These are phyloP conservation scores for Monilinia laxa DNA, from an alignment of 2,329 filamentous ascomycete genomes.

Conservation along the genomic window DNA sequence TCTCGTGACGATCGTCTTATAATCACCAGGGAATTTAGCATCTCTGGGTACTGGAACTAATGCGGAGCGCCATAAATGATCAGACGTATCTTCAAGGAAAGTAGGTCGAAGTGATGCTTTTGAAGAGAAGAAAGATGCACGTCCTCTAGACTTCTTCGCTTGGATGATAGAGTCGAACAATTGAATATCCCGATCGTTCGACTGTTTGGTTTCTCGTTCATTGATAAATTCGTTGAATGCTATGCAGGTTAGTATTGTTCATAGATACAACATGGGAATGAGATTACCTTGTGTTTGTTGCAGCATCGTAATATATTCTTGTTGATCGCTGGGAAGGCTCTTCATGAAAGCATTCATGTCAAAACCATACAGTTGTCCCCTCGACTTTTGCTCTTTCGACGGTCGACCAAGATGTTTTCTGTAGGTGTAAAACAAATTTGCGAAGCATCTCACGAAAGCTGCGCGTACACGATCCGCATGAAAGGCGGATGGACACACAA, in stretches of 20 bases:
- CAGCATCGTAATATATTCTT: constrained; percentile 63
- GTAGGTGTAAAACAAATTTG: constrained; percentile 66
- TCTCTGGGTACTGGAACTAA: constrained; percentile 57
- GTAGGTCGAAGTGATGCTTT: constrained; percentile 44
- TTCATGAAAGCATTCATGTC: constrained; percentile 65
- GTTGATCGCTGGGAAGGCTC: constrained; percentile 64
- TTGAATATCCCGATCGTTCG: constrained; percentile 64
- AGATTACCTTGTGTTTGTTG: constrained; percentile 62
- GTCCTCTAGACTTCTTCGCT: constrained; percentile 67
- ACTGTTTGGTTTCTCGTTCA: constrained; percentile 66
- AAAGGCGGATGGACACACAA: constrained; percentile 65
- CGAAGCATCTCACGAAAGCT: constrained; percentile 63
- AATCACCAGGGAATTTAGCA: constrained; percentile 63
- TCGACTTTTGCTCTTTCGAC: constrained; percentile 58
- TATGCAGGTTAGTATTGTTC: constrained; percentile 47
- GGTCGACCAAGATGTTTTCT: constrained; percentile 62
- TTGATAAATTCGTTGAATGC: constrained; percentile 83
- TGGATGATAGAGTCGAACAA: constrained; percentile 84
- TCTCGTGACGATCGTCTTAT: constrained; percentile 58
- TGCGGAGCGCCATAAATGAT: constrained; percentile 76
- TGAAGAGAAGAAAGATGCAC: constrained; percentile 53
- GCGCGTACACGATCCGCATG: constrained; percentile 61
- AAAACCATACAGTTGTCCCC: constrained; percentile 61
- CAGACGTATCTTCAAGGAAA: constrained; percentile 70
- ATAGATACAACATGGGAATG: constrained; percentile 19